Base-by-base conservation (phyloP, 176 grass and related monocot species). In the Musa schizocarpa region DNA sequence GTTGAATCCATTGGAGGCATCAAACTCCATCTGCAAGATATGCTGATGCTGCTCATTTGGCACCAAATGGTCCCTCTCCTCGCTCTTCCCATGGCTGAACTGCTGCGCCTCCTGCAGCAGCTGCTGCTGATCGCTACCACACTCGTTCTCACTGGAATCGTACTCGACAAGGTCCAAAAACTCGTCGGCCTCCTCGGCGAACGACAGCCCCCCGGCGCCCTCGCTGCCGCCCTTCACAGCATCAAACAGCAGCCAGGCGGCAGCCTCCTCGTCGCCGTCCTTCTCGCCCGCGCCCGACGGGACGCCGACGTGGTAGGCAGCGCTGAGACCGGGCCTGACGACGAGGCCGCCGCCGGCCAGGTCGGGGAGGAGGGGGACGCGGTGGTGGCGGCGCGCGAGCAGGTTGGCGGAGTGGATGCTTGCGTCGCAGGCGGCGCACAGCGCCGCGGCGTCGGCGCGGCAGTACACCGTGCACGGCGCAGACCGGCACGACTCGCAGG, bases 321-420 rank as follows among this genome's bases (percentile, higher is more conserved):
- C 19, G 61, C 51, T 65, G 75, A 77, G 75, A 61, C 61, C 26
- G n/a, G 75, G 75, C 34, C 75, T 17, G 75, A 77, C 75, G 43
- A 77, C 57, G 75, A 77, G 61, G 48, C 57, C 75, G n/a, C n/a
- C n/a, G 59, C 10, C 59, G 27, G 19, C 19, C 34, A 43, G 3
- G 17, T 1, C 74, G 19, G 58, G 58, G 23, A 43, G 53, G 56
- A 94, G 24, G 43, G 90, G 95, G 52, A 89, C 10, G 9, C 95
- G 95, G 69, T 91, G 82, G 87, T 99, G 95, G 68, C 90, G 82
- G 50, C 88, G 78, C 43, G 90, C 90, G 63, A 99, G 95, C 72
- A 78, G 90, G 86, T 99, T 99, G 13, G 89, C 93, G 13, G 93
- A 92, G 87, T 96, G 87, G 87, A 96, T 88, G 68, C 90, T 86